Conservation (phyloP, 495 filamentous ascomycete species). For the Physcia stellaris region DNA sequence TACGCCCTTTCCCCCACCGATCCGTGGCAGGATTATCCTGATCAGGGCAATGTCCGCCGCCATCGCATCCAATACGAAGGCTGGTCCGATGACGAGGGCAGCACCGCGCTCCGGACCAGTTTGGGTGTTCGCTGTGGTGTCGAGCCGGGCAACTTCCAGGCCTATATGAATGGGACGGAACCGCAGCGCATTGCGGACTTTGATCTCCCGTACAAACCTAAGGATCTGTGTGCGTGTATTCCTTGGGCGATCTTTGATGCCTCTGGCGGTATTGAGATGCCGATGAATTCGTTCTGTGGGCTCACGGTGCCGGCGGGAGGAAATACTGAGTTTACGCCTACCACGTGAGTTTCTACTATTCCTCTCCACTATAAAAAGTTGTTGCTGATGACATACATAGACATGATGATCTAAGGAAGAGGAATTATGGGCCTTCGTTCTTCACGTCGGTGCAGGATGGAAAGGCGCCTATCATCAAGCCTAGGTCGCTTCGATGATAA, state of each 20-base stretch:
- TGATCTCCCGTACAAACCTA: background rate
- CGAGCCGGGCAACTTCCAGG: background rate
- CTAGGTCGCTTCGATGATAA: too few relatives aligned
- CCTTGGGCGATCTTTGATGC: slow-evolving; percentile 4
- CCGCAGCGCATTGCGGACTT: slow-evolving; percentile 2
- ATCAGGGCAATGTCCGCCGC: slow-evolving; percentile 1
- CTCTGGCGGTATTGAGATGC: slow-evolving; percentile 2
- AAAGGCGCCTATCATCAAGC: too few relatives aligned
- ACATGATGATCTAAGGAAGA: too few relatives aligned
- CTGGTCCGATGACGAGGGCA: background rate
- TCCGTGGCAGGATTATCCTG: slow-evolving; percentile 3
- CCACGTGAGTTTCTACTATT: background rate
- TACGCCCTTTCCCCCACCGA: background rate
- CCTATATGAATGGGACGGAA: background rate
- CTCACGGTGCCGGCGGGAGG: background rate
- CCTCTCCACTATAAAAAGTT: too few relatives aligned
- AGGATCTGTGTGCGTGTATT: slow-evolving; percentile 3
- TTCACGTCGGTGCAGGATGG: too few relatives aligned
- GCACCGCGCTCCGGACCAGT: slow-evolving; percentile 1
- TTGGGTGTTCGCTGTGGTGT: slow-evolving; percentile 2
- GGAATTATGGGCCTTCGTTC: too few relatives aligned
- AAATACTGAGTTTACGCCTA: background rate
- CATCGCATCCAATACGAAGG: slow-evolving; percentile 1
- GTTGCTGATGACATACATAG: too few relatives aligned
- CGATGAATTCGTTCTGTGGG: slow-evolving; percentile 2